A percentile compares a stretch with the other conserved stretches of the same genome.
Conservation (phyloP, 2,329 filamentous ascomycete species). For the Xylariales sp. region DNA sequence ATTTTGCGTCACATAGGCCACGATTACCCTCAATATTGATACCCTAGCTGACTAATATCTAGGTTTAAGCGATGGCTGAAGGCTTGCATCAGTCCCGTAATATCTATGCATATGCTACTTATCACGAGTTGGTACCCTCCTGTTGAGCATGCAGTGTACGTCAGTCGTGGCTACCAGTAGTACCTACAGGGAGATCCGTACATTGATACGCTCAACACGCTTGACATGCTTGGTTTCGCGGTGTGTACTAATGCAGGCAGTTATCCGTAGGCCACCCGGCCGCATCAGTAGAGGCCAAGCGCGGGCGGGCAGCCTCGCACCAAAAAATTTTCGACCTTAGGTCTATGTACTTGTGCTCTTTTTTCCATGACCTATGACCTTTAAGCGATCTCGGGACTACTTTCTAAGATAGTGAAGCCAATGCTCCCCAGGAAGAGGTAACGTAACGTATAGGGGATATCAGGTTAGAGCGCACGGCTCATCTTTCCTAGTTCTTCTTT, state of each 20-base stretch:
- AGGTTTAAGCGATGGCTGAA: not conserved
- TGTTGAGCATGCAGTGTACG: constrained; percentile 14
- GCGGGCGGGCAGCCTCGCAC: constrained; percentile 13
- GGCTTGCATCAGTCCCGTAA: not conserved
- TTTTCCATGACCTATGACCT: not conserved
- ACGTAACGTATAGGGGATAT: not conserved
- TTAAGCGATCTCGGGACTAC: not conserved
- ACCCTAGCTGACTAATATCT: constrained; percentile 1
- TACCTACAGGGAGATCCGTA: not conserved
- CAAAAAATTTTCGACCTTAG: too few relatives aligned
- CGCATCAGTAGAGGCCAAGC: constrained; percentile 27
- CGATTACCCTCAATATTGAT: not conserved
- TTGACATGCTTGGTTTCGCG: too few relatives aligned
- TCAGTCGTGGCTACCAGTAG: not conserved
- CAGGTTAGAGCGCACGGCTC: not conserved
- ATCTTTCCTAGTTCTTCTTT: not conserved
- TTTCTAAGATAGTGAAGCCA: not conserved
- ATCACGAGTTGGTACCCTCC: constrained; percentile 20
- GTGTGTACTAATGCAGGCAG: constrained; percentile 5
- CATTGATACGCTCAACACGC: not conserved
- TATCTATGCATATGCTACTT: constrained; percentile 10
- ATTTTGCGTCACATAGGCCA: not conserved
- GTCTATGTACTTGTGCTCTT: not conserved
- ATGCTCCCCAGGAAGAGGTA: not conserved
- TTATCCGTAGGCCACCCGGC: constrained; percentile 16